phyloP scores from a whole-genome alignment of 1,139 yeast genomes.

The Geotrichum fermentans region DNA sequence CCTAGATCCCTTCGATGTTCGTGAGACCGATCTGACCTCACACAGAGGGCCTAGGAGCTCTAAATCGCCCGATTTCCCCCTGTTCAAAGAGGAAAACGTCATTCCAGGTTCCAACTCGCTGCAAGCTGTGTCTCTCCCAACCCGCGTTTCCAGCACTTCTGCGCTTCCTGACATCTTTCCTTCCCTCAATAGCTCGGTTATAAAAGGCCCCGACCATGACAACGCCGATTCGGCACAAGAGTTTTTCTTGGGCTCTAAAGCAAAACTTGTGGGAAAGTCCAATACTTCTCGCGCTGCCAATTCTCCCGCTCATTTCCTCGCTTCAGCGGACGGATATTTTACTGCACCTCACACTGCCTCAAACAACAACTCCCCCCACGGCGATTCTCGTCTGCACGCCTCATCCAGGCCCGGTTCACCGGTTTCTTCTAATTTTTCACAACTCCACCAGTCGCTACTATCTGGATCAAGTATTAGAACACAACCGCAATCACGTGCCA shows the following conservation, averaged over 20 bases:
- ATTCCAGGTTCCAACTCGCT: no score
- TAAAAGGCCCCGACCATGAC: neutral
- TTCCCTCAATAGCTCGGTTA: conserved; percentile 24
- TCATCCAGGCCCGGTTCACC: conserved; percentile 13
- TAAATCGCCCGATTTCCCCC: no score
- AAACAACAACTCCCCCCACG: neutral
- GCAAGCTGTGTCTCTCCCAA: no score
- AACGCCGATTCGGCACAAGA: conserved; percentile 16
- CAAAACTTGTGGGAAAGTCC: neutral
- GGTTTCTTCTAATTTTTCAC: conserved; percentile 10
- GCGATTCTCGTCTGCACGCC: neutral
- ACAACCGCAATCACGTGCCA: conserved; percentile 28
- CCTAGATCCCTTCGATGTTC: conserved; percentile 13
- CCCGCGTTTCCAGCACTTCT: no score
- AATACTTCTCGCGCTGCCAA: neutral
- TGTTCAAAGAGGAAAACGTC: no score
- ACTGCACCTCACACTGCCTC: neutral
- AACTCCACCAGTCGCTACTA: neutral
- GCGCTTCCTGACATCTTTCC: conserved; percentile 14
- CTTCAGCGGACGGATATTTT: conserved; percentile 5
- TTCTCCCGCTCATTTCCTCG: conserved; percentile 6
- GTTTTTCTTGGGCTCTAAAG: conserved; percentile 18
- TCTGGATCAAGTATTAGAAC: conserved; percentile 1
- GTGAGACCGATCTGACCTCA: conserved; percentile 1
- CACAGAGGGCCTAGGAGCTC: no score